Evolutionary conservation across 2,329 filamentous ascomycete species (phyloP).

Genomic region (Leptographium wingfieldii): DNA sequence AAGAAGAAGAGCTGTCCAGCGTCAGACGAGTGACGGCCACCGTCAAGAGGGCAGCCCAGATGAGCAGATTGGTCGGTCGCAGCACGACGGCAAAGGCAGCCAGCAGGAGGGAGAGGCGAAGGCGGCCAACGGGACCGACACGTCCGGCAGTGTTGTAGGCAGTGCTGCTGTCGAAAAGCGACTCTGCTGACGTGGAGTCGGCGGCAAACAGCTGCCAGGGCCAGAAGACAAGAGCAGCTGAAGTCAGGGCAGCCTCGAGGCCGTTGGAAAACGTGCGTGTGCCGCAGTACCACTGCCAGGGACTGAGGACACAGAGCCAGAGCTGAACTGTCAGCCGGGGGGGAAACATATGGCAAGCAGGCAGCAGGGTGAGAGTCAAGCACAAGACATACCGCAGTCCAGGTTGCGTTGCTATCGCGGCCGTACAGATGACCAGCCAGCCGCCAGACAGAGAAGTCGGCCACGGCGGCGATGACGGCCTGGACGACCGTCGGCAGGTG

Average conservation of each 20-base stretch:
- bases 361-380: background rate
- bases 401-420: conserved; percentile 45
- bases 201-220: conserved; percentile 61
- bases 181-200: conserved; percentile 7
- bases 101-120: conserved; percentile 29
- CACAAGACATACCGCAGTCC: conserved; percentile 52
- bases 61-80: conserved; percentile 76
- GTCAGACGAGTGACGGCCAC: conserved; percentile 27
- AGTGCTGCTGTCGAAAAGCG: conserved; percentile 9
- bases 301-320: conserved; percentile 57
- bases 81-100: conserved; percentile 76
- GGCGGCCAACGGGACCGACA: background rate
- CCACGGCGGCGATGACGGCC: conserved; percentile 60
- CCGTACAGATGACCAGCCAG: conserved; percentile 66
- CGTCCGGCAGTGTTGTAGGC: background rate
- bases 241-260: conserved; percentile 78
- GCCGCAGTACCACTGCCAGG: conserved; percentile 96
- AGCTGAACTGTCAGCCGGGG: conserved; percentile 33
- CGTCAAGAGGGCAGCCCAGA: conserved; percentile 61
- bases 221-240: conserved; percentile 69
- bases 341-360: background rate
- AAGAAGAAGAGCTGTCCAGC: conserved; percentile 25
- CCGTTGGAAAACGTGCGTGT: conserved; percentile 91
- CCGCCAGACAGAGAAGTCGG: conserved; percentile 82
- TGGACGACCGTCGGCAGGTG: conserved; percentile 64